These are phyloP conservation scores for Psilocybe cyanescens DNA, from an alignment of 768 basidiomycete species.

Conservation along the genomic window DNA sequence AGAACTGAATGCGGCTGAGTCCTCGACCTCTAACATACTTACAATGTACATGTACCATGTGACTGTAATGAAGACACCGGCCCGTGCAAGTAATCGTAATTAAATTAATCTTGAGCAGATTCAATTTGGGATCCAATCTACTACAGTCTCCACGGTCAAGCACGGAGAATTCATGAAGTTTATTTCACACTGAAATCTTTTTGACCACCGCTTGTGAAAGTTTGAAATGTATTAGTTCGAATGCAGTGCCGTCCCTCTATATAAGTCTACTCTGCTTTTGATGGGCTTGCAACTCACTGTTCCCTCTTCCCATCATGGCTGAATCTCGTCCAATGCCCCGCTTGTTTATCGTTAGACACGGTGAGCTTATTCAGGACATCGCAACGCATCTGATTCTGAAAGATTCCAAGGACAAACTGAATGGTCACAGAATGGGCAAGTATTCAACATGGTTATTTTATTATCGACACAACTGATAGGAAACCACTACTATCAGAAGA, in stretches of 20 bases:
- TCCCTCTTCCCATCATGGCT: conserved; percentile 28
- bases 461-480: neutral
- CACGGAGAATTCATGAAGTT: neutral
- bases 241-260: neutral
- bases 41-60: neutral
- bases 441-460: conserved; percentile 2
- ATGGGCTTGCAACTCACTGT: neutral
- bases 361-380: conserved; percentile 32
- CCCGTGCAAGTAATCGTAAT: neutral
- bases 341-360: conserved; percentile 82
- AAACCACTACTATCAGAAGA: conserved; percentile 43
- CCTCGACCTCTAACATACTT: no score
- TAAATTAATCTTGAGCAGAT: neutral
- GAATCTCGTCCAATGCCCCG: conserved; percentile 63
- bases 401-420: conserved; percentile 79
- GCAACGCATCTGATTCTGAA: neutral
- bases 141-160: neutral
- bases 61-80: neutral
- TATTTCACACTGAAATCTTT: neutral
- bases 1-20: no score
- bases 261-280: neutral
- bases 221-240: neutral
- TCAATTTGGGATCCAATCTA: neutral
- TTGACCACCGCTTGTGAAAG: neutral
- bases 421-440: conserved; percentile 87